Percentiles rank a stretch among this genome's conserved stretches.
These are phyloP conservation scores for Limnanthes douglasii DNA, from an alignment of 345 rosid species.

Conservation along the genomic window DNA sequence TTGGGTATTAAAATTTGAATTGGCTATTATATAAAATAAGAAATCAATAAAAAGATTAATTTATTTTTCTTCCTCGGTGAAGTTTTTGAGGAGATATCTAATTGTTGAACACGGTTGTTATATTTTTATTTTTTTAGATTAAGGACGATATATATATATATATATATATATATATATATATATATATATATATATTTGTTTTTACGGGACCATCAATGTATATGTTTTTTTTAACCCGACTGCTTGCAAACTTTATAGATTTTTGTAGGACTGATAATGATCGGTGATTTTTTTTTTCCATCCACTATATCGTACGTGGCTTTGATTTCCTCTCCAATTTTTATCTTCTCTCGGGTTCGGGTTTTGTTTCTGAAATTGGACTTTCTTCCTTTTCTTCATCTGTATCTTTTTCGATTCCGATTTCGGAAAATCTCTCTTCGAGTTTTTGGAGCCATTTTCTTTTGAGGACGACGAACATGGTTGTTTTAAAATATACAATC, in stretches of 20 bases:
- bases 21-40: too few species aligned
- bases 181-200: conserved; percentile 84
- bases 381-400: conserved; percentile 24
- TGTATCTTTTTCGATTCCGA: conserved; percentile 41
- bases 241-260: conserved; percentile 92
- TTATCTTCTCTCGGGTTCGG: conserved; percentile 14
- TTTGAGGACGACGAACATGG: background rate
- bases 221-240: conserved; percentile 82
- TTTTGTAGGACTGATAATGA: conserved; percentile 79
- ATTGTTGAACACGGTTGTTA: too few species aligned
- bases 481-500: too few species aligned
- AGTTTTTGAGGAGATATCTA: too few species aligned
- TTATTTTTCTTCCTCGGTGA: too few species aligned
- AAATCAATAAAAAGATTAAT: too few species aligned
- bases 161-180: conserved; percentile 70
- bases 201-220: conserved; percentile 94
- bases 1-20: too few species aligned
- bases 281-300: conserved; percentile 56
- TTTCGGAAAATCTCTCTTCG: conserved; percentile 38
- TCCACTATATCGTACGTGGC: conserved; percentile 13
- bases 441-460: conserved; percentile 39
- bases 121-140: too few species aligned
- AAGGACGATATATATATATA: background rate
- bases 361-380: conserved; percentile 19
- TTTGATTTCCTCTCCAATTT: conserved; percentile 17